Conservation (phyloP, 75 land plant genomes). For the Picea sitchensis region DNA sequence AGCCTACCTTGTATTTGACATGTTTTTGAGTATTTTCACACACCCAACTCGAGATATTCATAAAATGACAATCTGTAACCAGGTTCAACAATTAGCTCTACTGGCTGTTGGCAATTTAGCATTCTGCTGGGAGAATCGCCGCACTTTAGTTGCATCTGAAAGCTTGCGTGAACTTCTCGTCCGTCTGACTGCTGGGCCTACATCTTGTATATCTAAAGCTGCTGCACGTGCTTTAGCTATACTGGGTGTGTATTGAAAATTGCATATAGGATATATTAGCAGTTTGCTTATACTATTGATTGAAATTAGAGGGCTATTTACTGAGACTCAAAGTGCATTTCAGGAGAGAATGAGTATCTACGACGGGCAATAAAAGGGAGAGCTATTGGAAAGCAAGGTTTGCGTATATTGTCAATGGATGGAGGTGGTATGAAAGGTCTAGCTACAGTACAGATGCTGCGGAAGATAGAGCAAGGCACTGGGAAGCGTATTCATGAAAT, state of each 20-base stretch:
- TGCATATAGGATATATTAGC: neutral
- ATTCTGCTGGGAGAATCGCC: constrained; percentile 87
- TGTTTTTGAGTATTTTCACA: neutral
- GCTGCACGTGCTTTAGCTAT: constrained; percentile 95
- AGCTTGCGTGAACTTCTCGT: constrained; percentile 83
- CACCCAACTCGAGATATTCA: neutral
- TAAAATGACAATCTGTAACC: constrained; percentile 8
- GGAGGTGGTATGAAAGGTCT: constrained; percentile 99
- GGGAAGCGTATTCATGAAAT: constrained; percentile 95
- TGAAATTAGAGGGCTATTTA: neutral
- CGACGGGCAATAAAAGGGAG: constrained; percentile 78
- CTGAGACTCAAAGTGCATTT: constrained; percentile 8
- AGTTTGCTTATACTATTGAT: neutral
- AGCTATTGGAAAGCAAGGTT: constrained; percentile 78
- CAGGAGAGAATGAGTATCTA: constrained; percentile 94
- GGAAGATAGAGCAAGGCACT: constrained; percentile 87
- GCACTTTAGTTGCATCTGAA: constrained; percentile 72
- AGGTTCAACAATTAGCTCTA: constrained; percentile 88
- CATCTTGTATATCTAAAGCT: constrained; percentile 71
- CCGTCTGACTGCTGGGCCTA: constrained; percentile 54
- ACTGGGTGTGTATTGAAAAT: constrained; percentile 52
- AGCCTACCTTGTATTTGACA: neutral
- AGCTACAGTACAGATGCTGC: constrained; percentile 93
- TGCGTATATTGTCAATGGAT: constrained; percentile 97
- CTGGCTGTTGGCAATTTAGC: constrained; percentile 91